phyloP scores from a whole-genome alignment of 768 basidiomycete genomes.

The Neoboletus brunneissimus region DNA sequence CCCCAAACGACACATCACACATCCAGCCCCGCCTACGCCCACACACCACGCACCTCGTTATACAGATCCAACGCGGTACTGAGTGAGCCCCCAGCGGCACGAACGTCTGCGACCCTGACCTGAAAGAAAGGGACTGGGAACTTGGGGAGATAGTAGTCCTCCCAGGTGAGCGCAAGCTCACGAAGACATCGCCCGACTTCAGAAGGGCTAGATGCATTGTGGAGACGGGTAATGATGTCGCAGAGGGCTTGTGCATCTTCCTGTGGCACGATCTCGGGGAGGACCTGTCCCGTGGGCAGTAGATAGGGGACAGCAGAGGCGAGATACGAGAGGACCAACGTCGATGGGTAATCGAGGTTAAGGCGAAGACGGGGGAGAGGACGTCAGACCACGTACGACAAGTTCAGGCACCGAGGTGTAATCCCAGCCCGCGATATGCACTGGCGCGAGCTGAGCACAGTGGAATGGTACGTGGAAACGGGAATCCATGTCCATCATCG shows the following conservation, averaged over 20 bases:
- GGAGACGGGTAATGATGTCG: slow-evolving; percentile 15
- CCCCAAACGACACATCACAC: neutral
- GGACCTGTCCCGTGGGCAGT: slow-evolving; percentile 8
- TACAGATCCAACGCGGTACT: slow-evolving; percentile 30
- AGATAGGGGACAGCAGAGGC: too few relatives aligned
- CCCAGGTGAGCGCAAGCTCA: slow-evolving; percentile 29
- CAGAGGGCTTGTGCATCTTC: slow-evolving; percentile 24
- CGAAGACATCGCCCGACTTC: slow-evolving; percentile 26
- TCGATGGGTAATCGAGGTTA: slow-evolving; percentile 2
- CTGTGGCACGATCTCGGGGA: slow-evolving; percentile 20
- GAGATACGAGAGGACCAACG: neutral
- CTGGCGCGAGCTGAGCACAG: slow-evolving; percentile 29
- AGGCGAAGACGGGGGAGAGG: neutral
- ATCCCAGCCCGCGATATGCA: slow-evolving; percentile 28
- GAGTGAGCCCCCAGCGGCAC: slow-evolving; percentile 30
- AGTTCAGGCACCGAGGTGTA: slow-evolving; percentile 27
- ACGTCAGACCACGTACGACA: slow-evolving; percentile 19
- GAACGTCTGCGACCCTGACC: slow-evolving; percentile 33
- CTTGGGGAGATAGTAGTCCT: slow-evolving; percentile 32
- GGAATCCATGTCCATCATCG: slow-evolving; percentile 20
- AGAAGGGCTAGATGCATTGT: slow-evolving; percentile 11
- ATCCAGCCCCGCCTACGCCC: neutral
- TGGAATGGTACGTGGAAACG: slow-evolving; percentile 31
- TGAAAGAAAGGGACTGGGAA: slow-evolving; percentile 32
- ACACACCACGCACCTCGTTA: slow-evolving; percentile 24